Evolutionary conservation across 2,329 filamentous ascomycete genomes (phyloP).

Genomic region (Hypoxylon sp.): DNA sequence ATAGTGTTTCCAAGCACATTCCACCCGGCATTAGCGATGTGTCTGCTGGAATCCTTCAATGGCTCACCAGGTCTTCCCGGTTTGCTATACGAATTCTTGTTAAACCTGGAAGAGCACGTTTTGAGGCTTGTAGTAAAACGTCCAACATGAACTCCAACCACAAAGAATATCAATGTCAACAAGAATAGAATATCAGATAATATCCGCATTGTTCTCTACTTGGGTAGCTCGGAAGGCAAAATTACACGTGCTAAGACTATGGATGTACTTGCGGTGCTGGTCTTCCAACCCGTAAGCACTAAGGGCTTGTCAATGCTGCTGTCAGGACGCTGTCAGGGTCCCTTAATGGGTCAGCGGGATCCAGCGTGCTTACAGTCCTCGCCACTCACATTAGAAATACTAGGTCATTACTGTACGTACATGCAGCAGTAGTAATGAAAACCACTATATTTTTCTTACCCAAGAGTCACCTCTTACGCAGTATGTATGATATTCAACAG

Average conservation of each 20-base stretch:
- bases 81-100: neutral
- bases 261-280: conserved; percentile 23
- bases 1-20: conserved; percentile 30
- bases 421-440: conserved; percentile 33
- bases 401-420: conserved; percentile 29
- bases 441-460: conserved; percentile 10
- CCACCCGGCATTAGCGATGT: conserved; percentile 35
- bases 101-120: conserved; percentile 13
- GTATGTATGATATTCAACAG: conserved; percentile 18
- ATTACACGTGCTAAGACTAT: conserved; percentile 38
- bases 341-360: conserved; percentile 40
- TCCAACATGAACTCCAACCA: conserved; percentile 15
- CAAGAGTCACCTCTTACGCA: conserved; percentile 11
- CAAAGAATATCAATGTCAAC: conserved; percentile 15
- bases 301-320: conserved; percentile 36
- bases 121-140: conserved; percentile 35
- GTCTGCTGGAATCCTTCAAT: conserved; percentile 21
- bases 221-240: conserved; percentile 17
- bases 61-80: conserved; percentile 5
- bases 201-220: conserved; percentile 1
- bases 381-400: conserved; percentile 29
- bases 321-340: conserved; percentile 36
- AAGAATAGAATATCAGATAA: conserved; percentile 12
- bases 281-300: conserved; percentile 44
- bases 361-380: conserved; percentile 41